phyloP scores from a whole-genome alignment of 805 yeast genomes.

The Myxozyma melibiosi region DNA sequence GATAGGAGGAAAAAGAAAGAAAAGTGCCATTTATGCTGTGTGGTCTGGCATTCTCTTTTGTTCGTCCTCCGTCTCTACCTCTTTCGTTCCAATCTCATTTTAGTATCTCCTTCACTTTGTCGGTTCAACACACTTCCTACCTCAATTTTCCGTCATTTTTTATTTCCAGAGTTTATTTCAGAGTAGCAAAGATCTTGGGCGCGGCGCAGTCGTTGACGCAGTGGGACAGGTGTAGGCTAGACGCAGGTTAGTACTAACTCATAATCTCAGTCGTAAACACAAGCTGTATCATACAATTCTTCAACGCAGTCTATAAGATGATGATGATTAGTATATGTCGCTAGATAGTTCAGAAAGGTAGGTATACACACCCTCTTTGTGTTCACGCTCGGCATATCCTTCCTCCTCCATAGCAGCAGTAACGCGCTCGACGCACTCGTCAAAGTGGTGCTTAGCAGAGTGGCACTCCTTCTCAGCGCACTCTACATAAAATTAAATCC shows the following conservation, averaged over 20 bases:
- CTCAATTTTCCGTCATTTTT: not conserved
- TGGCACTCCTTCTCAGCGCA: constrained; percentile 71
- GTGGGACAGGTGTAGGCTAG: constrained; percentile 85
- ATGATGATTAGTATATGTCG: not conserved
- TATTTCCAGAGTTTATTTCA: constrained; percentile 40
- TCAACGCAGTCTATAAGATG: constrained; percentile 75
- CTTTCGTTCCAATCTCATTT: no score
- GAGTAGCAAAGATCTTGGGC: constrained; percentile 34
- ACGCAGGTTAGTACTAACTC: not conserved
- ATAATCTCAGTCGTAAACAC: not conserved
- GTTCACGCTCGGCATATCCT: constrained; percentile 72
- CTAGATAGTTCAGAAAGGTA: not conserved
- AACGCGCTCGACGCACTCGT: constrained; percentile 95
- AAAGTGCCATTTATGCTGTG: no score
- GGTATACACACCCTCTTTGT: constrained; percentile 63
- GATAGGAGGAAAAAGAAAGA: no score
- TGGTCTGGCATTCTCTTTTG: no score
- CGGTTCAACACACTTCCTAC: no score
- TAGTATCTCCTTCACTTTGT: no score
- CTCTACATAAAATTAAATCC: constrained; percentile 43
- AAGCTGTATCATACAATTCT: constrained; percentile 57
- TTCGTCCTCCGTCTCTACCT: no score
- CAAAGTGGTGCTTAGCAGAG: constrained; percentile 81
- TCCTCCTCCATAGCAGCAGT: constrained; percentile 82
- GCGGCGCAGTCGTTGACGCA: constrained; percentile 69